A percentile compares a stretch with the other conserved stretches of the same genome.
Evolutionary conservation across 176 grass and related monocot species (phyloP).

Genomic region (Triticum monococcum): DNA sequence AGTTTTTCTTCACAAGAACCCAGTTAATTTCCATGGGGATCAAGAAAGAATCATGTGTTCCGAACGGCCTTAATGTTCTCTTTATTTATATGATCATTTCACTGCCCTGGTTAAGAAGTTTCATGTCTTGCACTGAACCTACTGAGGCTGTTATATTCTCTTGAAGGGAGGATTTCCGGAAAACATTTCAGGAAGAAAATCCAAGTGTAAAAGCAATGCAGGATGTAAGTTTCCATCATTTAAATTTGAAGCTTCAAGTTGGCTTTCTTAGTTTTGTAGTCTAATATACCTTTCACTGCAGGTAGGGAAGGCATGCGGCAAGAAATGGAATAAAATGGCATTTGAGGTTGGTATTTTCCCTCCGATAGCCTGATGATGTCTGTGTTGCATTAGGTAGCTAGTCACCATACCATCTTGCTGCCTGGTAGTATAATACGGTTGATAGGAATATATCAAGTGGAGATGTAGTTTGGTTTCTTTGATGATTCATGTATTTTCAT

Average conservation of each 20-base stretch:
- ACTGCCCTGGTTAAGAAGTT: slow-evolving; percentile 6
- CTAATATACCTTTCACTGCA: slow-evolving; percentile 39
- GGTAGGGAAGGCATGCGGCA: slow-evolving; percentile 88
- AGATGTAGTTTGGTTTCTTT: background rate
- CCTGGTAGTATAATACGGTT: slow-evolving; percentile 17
- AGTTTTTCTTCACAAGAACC: background rate
- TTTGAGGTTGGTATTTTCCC: slow-evolving; percentile 73
- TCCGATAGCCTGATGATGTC: slow-evolving; percentile 5
- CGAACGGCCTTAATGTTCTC: background rate
- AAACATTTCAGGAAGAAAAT: slow-evolving; percentile 71
- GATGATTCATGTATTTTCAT: slow-evolving; percentile 9
- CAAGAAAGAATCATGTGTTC: background rate
- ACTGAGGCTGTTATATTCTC: slow-evolving; percentile 35
- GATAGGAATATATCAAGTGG: background rate
- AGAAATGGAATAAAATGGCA: slow-evolving; percentile 88
- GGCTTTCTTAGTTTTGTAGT: slow-evolving; percentile 29
- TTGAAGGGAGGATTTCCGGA: slow-evolving; percentile 94
- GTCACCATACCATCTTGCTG: background rate
- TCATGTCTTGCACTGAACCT: background rate
- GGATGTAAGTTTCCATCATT: slow-evolving; percentile 52
- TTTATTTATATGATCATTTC: background rate
- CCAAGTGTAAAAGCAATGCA: slow-evolving; percentile 87
- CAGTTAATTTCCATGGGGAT: background rate
- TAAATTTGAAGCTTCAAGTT: slow-evolving; percentile 23
- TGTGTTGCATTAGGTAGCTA: slow-evolving; percentile 9